Conservation (phyloP, 768 basidiomycete species). For the Boletus coccyginus region DNA sequence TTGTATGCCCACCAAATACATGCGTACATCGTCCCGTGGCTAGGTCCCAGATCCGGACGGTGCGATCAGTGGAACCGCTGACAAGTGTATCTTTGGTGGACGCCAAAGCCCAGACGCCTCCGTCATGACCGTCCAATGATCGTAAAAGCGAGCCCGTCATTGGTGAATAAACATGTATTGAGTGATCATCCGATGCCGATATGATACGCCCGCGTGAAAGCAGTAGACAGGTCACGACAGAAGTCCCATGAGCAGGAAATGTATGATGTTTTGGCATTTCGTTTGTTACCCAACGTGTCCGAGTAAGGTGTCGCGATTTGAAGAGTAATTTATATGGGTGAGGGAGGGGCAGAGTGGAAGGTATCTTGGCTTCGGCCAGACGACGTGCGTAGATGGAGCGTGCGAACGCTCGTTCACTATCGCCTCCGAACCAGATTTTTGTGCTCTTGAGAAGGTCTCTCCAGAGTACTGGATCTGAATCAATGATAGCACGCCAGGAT, state of each 20-base stretch:
- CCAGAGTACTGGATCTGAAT: constrained; percentile 90
- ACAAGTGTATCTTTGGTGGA: constrained; percentile 85
- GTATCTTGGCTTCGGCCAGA: constrained; percentile 37
- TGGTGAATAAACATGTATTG: constrained; percentile 94
- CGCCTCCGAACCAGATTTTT: constrained; percentile 86
- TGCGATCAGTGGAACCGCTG: constrained; percentile 91
- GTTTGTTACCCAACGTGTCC: constrained; percentile 76
- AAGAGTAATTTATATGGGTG: constrained; percentile 93
- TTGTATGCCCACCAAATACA: constrained; percentile 94
- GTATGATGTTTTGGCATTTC: constrained; percentile 71
- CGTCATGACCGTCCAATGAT: constrained; percentile 86
- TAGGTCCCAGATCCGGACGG: constrained; percentile 90
- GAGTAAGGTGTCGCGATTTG: constrained; percentile 82
- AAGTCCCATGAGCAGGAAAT: constrained; percentile 84
- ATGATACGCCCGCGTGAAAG: constrained; percentile 95
- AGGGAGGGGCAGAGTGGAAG: constrained; percentile 60
- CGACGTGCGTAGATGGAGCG: constrained; percentile 65
- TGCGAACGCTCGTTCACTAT: constrained; percentile 79
- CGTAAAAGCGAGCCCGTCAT: constrained; percentile 70
- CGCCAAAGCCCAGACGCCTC: constrained; percentile 96
- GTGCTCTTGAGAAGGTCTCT: constrained; percentile 79
- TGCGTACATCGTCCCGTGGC: constrained; percentile 80
- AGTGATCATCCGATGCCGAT: constrained; percentile 95
- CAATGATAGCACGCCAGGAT: constrained; percentile 89
- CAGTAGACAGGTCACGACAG: constrained; percentile 93